Evolutionary conservation across 306 rosid species (phyloP), one percentile per base, ranked within the genome.

Genomic region (Argentina anserina): DNA sequence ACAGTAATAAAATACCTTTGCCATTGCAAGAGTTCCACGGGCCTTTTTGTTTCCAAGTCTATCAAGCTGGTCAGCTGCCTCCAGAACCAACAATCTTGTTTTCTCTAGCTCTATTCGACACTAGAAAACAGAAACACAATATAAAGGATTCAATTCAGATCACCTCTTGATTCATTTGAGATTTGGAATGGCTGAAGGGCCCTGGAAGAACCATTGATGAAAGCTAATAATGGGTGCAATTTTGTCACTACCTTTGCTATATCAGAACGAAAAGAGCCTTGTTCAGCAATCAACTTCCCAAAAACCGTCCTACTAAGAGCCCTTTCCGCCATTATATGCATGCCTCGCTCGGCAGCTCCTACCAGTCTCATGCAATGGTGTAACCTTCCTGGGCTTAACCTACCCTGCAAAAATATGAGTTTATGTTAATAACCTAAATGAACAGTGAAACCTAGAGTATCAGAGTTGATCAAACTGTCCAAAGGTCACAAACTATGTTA

Each of bases 301-400:
- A 91, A 91, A 47, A 84, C 85, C 82, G 72, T 88, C 81, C 97
- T 87, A 73, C 88, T 88, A 73, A 91, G 83, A 72, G 97, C 99
- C 75, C 97, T 90, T 78, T 83, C 89, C 76, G 79, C 92, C 91
- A 89, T 90, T 82, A 90, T 4, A 60, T 84, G 81, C 93, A 95
- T 91, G 78, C 97, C 97, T 67, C 96, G 89, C 83, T 90, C 97
- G 1, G 97, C 96, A 50, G 91, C 96, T 69, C 99, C 99, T 73
- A 95, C 84, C 81, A 88, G 77, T 79, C 99, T 88, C 97, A 95
- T 91, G 85, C 99, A 94, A 80, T 95, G 99, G 85, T 90, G 99
- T 85, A 95, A 76, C 88, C 99, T 88, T 86, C 99, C 97, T 9
- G 99, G 97, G 68, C 99, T 97, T 23, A 94, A 78, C 87, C 99